Base-by-base conservation (phyloP, 768 basidiomycete species). In the Boletus sp. region DNA sequence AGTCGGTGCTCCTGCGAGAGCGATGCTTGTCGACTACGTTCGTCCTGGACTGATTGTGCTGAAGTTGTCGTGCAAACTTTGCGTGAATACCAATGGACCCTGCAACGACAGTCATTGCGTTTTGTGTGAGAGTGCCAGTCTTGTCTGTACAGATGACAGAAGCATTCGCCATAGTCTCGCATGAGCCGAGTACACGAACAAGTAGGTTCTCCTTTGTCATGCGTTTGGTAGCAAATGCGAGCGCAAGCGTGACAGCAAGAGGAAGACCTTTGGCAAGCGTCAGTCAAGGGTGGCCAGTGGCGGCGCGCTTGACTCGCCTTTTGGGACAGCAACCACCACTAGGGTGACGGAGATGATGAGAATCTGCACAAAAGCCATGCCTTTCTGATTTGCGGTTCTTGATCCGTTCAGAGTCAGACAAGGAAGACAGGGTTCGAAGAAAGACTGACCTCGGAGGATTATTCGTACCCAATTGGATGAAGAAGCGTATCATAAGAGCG, bases 161-260 rank as follows among this genome's bases (percentile, higher is more conserved):
- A 6, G 96, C 91, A 62, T 98, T 98, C 21, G 91, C 96, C 96
- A 98, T 98, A 0, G 93, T 98, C 74, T 99, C 97, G 72, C 96
- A 98, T 11, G 94, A 94, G 7, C 91, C 91, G 33, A 99, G 83
- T 5, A 98, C 91, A 51, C 96, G 93, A 30, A 98, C 97, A 40
- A 99, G 83, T 0, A 98, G 78, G 50, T 97, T 97, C 72, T 94
- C 90, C 65, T 87, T 82, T 9, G 95, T 91, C 97, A 98, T 98
- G n/a, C 96, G 87, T 64, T 90, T 94, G 44, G 97, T 99, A 0
- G 96, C 97, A 65, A 98, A 99, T 1, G 97, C 92, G 32, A 99
- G 77, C 0, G 97, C 97, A 44, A 99, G 83, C 0, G 96, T 98
- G 47, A 98, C 96, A 39, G 96, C 96, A 51, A 99, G 79, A 2